Base-by-base conservation (phyloP, 139 green algal genomes). In the Pseudopediastrum boryanum region DNA sequence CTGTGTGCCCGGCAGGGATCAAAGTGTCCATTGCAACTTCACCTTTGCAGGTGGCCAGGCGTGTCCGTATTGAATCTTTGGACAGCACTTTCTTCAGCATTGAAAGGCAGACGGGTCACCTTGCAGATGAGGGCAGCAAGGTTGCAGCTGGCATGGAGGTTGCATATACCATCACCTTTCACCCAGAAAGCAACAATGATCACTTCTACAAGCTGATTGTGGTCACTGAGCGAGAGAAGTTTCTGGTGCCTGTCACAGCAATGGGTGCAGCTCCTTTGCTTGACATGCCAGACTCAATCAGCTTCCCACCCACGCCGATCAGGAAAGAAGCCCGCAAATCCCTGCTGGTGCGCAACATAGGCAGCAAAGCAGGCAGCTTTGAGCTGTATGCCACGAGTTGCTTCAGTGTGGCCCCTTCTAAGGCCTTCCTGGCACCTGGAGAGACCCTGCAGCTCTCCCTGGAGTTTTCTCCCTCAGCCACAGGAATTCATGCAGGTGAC, bases 141-240 rank as follows among this genome's bases (percentile, higher is more conserved):
- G 79, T 95, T 43, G 93, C 91, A 38, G 64, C 84, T 23, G 93
- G 93, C 50, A 97, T 97, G 90, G 90, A 94, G 75, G 89, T 90
- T 29, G 73, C 77, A 3, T 94, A 86, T 83, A 78, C 58, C 3
- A 58, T 96, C 38, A 87, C 51, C 36, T 96, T 95, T 80, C 51
- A 19, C 1, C 89, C 89, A 39, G 58, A 86, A 1, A 56, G 56
- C 21, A 50, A 21, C 1, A 89, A 88, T n/a, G 83, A 92, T 68
- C 93, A 88, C 43, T 35, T 50, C 1, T 89, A 79, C 43, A 85
- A 95, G 27, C 71, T 97, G 39, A 66, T 93, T 8, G 85, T 97
- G 19, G 87, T 64, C 50, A 97, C 93, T 1, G 93, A 97, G 72
- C 86, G 93, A 1, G 93, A 97, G 78, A 91, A 91, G 83, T 97